phyloP scores from a whole-genome alignment of 2,329 filamentous ascomycete species.

The Nemania diffusa region DNA sequence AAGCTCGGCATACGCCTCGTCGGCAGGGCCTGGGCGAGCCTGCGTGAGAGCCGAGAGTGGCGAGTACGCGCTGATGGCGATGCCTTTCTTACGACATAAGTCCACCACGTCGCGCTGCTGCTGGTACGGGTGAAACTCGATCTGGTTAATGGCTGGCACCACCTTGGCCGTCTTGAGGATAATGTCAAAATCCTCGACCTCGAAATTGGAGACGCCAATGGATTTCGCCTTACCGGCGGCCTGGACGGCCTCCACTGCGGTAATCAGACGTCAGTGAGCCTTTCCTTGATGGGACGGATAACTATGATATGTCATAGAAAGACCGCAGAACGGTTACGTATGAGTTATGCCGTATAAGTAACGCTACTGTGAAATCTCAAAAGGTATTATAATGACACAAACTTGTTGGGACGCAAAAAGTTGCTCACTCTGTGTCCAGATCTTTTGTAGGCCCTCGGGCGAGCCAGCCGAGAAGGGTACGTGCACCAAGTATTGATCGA shows the following conservation, averaged over 20 bases:
- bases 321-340: not conserved
- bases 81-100: slow-evolving; percentile 67
- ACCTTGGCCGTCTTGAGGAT: slow-evolving; percentile 69
- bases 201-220: slow-evolving; percentile 84
- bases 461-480: slow-evolving; percentile 65
- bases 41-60: slow-evolving; percentile 60
- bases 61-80: slow-evolving; percentile 66
- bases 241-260: slow-evolving; percentile 69
- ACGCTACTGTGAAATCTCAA: not conserved
- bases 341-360: not conserved
- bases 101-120: slow-evolving; percentile 68
- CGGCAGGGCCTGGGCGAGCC: slow-evolving; percentile 64
- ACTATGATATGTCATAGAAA: not conserved
- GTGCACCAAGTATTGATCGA: slow-evolving; percentile 77
- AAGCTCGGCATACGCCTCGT: slow-evolving; percentile 60
- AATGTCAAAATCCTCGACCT: slow-evolving; percentile 64
- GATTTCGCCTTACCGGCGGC: slow-evolving; percentile 71
- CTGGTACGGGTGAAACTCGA: slow-evolving; percentile 82
- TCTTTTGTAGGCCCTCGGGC: slow-evolving; percentile 64
- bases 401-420: not conserved
- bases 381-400: not conserved
- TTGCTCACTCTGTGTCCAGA: slow-evolving; percentile 60
- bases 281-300: not conserved
- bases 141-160: slow-evolving; percentile 78
- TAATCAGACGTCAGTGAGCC: not conserved